phyloP scores from a whole-genome alignment of 352 stramenopile species.

The Thalassiosira ordinaria region DNA sequence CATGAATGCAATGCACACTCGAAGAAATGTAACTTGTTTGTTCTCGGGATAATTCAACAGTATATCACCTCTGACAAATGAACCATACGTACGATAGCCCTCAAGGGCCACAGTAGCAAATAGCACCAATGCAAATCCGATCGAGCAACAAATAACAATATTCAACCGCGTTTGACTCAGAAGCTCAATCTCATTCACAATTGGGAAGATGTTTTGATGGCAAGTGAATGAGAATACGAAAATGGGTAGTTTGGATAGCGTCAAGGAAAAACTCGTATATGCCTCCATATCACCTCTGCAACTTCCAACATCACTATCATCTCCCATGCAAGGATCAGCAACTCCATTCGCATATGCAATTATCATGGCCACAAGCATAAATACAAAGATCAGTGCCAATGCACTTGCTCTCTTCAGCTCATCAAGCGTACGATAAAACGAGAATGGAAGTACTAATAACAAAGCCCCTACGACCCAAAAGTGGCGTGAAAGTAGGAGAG shows the following conservation, averaged over 20 bases:
- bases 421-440: conserved; percentile 55
- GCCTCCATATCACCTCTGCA: conserved; percentile 46
- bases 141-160: conserved; percentile 54
- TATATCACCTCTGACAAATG: conserved; percentile 60
- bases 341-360: conserved; percentile 56
- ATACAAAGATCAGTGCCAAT: conserved; percentile 58
- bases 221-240: conserved; percentile 76
- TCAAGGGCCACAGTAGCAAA: conserved; percentile 59
- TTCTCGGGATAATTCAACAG: conserved; percentile 71
- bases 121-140: conserved; percentile 54
- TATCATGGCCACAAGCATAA: conserved; percentile 59
- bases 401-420: conserved; percentile 53
- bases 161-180: conserved; percentile 52
- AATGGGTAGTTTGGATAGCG: conserved; percentile 56
- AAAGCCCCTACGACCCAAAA: conserved; percentile 59
- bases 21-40: conserved; percentile 55
- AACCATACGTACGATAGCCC: conserved; percentile 69
- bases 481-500: conserved; percentile 42
- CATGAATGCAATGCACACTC: conserved; percentile 67
- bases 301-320: not conserved
- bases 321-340: conserved; percentile 47
- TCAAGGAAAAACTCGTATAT: conserved; percentile 42
- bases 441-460: conserved; percentile 51
- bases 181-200: conserved; percentile 69
- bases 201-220: conserved; percentile 76